phyloP scores from a whole-genome alignment of 305 asterid genomes.

The Fraxinus velutina region DNA sequence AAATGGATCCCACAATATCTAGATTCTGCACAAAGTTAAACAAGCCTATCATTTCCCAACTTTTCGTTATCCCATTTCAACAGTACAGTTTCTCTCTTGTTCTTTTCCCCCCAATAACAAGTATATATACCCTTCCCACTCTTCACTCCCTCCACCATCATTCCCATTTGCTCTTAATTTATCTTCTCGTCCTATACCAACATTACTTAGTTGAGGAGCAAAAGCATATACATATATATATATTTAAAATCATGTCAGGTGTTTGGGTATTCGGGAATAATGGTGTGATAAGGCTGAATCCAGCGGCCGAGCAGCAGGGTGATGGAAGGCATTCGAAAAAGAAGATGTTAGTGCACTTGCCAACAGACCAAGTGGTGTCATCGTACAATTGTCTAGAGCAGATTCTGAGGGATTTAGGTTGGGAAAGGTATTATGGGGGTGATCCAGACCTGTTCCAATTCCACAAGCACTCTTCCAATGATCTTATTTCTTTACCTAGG shows the following conservation, averaged over 20 bases:
- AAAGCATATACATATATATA: background rate
- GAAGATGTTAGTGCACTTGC: slow-evolving; percentile 65
- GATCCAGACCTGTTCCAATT: slow-evolving; percentile 65
- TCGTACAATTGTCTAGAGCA: slow-evolving; percentile 59
- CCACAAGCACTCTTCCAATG: slow-evolving; percentile 75
- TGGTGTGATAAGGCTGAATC: slow-evolving; percentile 67
- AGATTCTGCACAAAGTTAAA: slow-evolving; percentile 26
- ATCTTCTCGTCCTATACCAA: background rate
- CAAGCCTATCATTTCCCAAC: slow-evolving; percentile 39
- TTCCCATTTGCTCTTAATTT: background rate
- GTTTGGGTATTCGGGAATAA: slow-evolving; percentile 85
- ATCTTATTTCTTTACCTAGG: slow-evolving; percentile 71
- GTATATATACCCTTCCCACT: slow-evolving; percentile 44
- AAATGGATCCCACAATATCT: slow-evolving; percentile 50
- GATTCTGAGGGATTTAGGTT: slow-evolving; percentile 56
- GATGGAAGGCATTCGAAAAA: slow-evolving; percentile 30
- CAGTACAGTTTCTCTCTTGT: slow-evolving; percentile 29
- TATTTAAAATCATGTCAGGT: slow-evolving; percentile 53
- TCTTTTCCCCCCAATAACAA: slow-evolving; percentile 16
- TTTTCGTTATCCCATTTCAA: slow-evolving; percentile 32
- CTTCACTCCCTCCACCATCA: slow-evolving; percentile 26
- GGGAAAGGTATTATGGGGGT: slow-evolving; percentile 79
- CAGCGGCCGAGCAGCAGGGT: slow-evolving; percentile 41
- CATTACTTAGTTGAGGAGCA: background rate
- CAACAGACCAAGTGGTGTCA: slow-evolving; percentile 58